Base-by-base conservation (phyloP, 306 rosid species). In the Trichosanthes truncata region DNA sequence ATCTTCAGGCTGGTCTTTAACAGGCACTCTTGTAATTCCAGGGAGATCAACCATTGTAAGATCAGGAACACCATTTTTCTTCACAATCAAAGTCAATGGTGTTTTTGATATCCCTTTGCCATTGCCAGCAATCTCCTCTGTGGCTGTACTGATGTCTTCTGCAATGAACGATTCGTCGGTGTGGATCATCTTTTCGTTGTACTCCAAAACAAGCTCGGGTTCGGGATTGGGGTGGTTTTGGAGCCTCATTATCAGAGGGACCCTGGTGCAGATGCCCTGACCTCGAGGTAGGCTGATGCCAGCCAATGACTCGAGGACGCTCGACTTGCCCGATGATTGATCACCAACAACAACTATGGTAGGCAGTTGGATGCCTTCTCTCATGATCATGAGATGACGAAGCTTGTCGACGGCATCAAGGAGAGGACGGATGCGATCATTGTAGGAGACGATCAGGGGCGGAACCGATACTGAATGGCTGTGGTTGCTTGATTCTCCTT, bases 21-120 rank as follows among this genome's bases (percentile, higher is more conserved):
- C 92, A 12, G 90, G 87, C 2, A 87, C 90, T 23, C 92, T 77
- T 15, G 90, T 89, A 1, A 89, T 89, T 36, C 82, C 92, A 1
- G 93, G 93, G 25, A 89, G 90, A 81, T 89, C 93, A 62, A 89
- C 87, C 93, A 89, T 87, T 0, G 93, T 72, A 0, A 89, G 80
- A 62, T 87, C 90, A 8, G 90, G 93, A 73, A 89, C 90, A 40
- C 87, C 90, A 40, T 85, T 74, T 48, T 89, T 89, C 67, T 77
- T 87, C 56, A 89, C 93, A 5, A 87, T 12, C 33, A 89, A 63
- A 6, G 93, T 89, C 80, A 89, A 49, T 0, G 89, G 89, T 5
- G 63, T 41, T 57, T 87, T 87, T 3, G 85, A 87, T 29, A 87
- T 89, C 15, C 93, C 93, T 29, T 85, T 89, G 0, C 80, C 89